Evolutionary conservation across 1,284 basidiomycete genomes (phyloP).

Genomic region (Malassezia globosa): DNA sequence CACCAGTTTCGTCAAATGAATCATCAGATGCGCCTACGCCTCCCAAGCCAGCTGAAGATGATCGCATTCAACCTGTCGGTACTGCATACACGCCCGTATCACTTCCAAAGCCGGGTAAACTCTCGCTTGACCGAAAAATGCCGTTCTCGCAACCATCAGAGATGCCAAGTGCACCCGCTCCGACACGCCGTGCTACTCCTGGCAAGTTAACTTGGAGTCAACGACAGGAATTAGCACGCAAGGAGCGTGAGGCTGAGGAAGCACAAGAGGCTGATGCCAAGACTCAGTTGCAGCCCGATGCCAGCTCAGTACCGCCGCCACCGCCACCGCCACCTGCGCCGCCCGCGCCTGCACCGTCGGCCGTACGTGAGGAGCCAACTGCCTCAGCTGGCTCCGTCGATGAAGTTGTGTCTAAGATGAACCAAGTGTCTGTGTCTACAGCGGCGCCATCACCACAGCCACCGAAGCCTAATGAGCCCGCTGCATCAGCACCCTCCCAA

Average conservation of each 20-base stretch:
- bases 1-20: not conserved
- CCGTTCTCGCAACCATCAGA: conserved; percentile 29
- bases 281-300: conserved; percentile 6
- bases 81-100: conserved; percentile 41
- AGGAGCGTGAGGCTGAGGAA: conserved; percentile 37
- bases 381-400: conserved; percentile 14
- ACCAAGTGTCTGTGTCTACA: conserved; percentile 17
- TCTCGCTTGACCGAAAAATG: conserved; percentile 34
- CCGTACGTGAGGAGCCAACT: conserved; percentile 6
- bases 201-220: conserved; percentile 45
- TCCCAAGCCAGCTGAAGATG: conserved; percentile 34
- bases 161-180: conserved; percentile 17
- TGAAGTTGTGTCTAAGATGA: conserved; percentile 1
- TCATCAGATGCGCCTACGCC: conserved; percentile 8
- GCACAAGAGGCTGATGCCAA: conserved; percentile 1
- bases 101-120: conserved; percentile 42
- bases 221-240: conserved; percentile 36
- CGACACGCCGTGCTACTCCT: conserved; percentile 20
- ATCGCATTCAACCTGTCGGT: conserved; percentile 42
- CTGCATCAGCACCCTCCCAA: conserved; percentile 10
- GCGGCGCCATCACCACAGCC: too few species aligned
- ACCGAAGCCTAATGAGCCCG: conserved; percentile 9
- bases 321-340: conserved; percentile 15
- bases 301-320: conserved; percentile 15
- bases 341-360: conserved; percentile 19